Evolutionary conservation across 495 filamentous ascomycete genomes (phyloP).

Genomic region (Penicillium egyptiacum): DNA sequence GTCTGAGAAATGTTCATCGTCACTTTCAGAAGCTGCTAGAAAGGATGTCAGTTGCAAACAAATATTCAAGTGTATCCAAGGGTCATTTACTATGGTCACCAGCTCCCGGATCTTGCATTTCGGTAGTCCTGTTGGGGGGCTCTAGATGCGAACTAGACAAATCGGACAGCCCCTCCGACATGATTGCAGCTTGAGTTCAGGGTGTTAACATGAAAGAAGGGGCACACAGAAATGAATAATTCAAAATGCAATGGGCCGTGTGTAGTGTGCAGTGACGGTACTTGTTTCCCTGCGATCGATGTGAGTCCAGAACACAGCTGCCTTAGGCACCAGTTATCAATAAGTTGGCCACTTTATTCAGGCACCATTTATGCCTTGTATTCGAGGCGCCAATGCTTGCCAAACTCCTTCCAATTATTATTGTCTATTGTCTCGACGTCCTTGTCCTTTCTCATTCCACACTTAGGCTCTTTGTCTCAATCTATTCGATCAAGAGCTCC

Average conservation of each 20-base stretch:
- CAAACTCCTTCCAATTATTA: constrained; percentile 32
- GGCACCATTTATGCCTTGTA: constrained; percentile 6
- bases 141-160: constrained; percentile 51
- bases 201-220: constrained; percentile 22
- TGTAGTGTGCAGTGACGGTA: constrained; percentile 30
- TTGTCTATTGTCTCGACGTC: constrained; percentile 18
- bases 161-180: constrained; percentile 45
- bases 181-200: constrained; percentile 27
- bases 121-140: constrained; percentile 64
- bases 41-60: constrained; percentile 1
- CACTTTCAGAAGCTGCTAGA: constrained; percentile 60
- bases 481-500: constrained; percentile 11
- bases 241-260: constrained; percentile 19
- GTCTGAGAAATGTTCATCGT: constrained; percentile 88
- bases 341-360: constrained; percentile 11
- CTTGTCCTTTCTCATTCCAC: constrained; percentile 8
- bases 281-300: constrained; percentile 38
- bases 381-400: constrained; percentile 18
- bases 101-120: constrained; percentile 74
- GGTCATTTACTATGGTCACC: constrained; percentile 68
- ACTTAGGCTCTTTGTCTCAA: constrained; percentile 12
- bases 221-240: constrained; percentile 15
- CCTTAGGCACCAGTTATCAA: constrained; percentile 29
- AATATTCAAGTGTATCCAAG: constrained; percentile 9
- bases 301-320: constrained; percentile 37